These are phyloP conservation scores for Galerina sulciceps DNA, from an alignment of 768 basidiomycete species.

Conservation along the genomic window DNA sequence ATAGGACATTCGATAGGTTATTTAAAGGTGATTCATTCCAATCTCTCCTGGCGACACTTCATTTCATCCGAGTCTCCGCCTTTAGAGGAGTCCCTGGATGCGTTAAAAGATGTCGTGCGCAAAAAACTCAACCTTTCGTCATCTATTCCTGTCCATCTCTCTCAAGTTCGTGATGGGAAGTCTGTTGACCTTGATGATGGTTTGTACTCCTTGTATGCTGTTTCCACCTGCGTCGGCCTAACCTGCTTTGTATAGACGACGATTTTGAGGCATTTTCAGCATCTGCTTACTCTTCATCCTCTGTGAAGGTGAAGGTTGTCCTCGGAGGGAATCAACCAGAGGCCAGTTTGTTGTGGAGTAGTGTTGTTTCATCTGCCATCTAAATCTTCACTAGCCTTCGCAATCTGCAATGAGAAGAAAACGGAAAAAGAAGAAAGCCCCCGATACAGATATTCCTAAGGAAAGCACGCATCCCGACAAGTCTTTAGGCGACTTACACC, in stretches of 20 bases:
- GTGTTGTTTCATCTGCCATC: background rate
- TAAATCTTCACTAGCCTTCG: background rate
- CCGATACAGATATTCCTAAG: background rate
- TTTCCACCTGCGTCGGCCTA: background rate
- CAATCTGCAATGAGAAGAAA: conserved; percentile 7
- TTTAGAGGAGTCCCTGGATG: conserved; percentile 64
- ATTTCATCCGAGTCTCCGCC: conserved; percentile 1
- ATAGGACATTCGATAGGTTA: conserved; percentile 54
- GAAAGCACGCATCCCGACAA: background rate
- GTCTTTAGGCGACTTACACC: conserved; percentile 4
- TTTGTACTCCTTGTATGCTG: conserved; percentile 30
- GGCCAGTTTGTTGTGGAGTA: background rate
- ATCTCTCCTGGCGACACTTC: conserved; percentile 3
- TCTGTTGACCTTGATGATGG: conserved; percentile 79
- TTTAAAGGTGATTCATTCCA: conserved; percentile 47
- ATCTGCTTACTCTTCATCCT: conserved; percentile 39
- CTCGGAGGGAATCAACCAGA: conserved; percentile 26
- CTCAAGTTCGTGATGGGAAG: conserved; percentile 58
- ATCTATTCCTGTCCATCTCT: conserved; percentile 38
- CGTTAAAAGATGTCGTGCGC: conserved; percentile 60
- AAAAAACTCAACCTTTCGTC: conserved; percentile 60
- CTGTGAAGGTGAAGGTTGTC: conserved; percentile 42
- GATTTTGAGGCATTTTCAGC: conserved; percentile 77
- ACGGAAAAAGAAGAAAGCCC: conserved; percentile 25
- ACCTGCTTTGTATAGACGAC: conserved; percentile 54